Conservation (phyloP, 805 yeast genomes). For the Saccharomycopsis schoenii region DNA sequence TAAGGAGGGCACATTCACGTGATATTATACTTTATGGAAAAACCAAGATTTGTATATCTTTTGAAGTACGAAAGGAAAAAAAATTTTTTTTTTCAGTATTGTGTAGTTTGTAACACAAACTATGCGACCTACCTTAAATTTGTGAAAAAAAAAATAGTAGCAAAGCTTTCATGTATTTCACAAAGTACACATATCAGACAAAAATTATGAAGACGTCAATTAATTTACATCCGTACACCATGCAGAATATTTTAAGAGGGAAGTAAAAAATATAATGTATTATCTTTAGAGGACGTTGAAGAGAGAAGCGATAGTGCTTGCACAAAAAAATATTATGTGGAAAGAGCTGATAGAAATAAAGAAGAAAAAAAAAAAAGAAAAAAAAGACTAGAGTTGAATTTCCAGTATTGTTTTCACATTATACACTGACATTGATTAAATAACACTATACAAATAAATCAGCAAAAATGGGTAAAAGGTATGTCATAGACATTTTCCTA, state of each 20-base stretch:
- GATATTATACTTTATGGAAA: not conserved
- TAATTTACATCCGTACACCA: not conserved
- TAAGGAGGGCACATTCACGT: not conserved
- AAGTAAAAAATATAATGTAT: too few relatives aligned
- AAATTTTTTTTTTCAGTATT: too few relatives aligned
- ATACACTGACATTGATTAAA: not conserved
- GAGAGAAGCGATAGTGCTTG: not conserved
- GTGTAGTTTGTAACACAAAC: too few relatives aligned
- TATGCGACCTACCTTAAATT: too few relatives aligned
- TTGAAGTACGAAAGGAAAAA: too few relatives aligned
- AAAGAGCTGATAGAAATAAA: not conserved
- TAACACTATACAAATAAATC: slow-evolving; percentile 3
- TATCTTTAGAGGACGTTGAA: too few relatives aligned
- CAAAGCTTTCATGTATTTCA: too few relatives aligned
- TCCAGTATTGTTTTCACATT: not conserved
- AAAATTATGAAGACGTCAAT: too few relatives aligned
- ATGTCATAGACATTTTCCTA: slow-evolving; percentile 21
- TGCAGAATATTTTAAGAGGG: too few relatives aligned
- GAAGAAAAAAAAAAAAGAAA: not conserved
- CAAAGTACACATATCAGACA: too few relatives aligned
- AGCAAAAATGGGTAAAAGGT: slow-evolving; percentile 42
- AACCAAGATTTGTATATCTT: too few relatives aligned
- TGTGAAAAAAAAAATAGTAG: too few relatives aligned
- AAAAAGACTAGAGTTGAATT: not conserved
- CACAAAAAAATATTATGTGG: not conserved